phyloP scores from a whole-genome alignment of 2,329 filamentous ascomycete species.

The Exophiala oligosperma region DNA sequence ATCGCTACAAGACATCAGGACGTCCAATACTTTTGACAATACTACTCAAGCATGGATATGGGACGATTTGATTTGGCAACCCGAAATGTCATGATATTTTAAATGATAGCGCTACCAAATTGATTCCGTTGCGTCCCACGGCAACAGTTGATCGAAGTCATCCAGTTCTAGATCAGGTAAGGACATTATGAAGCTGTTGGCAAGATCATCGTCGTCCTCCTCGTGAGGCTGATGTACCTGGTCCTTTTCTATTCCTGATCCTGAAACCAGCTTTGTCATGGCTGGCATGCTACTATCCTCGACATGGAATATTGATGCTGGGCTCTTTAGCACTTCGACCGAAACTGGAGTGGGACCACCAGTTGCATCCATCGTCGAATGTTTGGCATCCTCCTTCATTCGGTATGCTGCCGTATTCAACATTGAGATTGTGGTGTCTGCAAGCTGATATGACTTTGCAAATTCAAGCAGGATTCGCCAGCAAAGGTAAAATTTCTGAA shows the following conservation, averaged over 20 bases:
- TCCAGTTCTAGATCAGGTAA: no score
- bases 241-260: no score
- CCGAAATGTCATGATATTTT: slow-evolving; percentile 6
- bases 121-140: no score
- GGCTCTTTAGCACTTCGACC: neutral
- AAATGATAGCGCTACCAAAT: no score
- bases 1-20: slow-evolving; percentile 20
- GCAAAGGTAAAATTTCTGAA: slow-evolving; percentile 22
- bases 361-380: neutral
- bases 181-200: no score
- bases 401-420: slow-evolving; percentile 15
- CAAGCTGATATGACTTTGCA: slow-evolving; percentile 10
- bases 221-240: no score
- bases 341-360: no score
- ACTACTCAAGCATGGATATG: slow-evolving; percentile 21
- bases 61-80: slow-evolving; percentile 20
- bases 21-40: slow-evolving; percentile 11
- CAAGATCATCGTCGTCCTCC: no score
- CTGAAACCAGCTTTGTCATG: no score
- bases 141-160: no score
- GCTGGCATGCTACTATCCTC: no score
- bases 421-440: slow-evolving; percentile 17
- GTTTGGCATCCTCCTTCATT: slow-evolving; percentile 4
- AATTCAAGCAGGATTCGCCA: slow-evolving; percentile 21
- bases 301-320: neutral